Evolutionary conservation across 352 stramenopile species (phyloP).

Genomic region (Plasmopara viticola): DNA sequence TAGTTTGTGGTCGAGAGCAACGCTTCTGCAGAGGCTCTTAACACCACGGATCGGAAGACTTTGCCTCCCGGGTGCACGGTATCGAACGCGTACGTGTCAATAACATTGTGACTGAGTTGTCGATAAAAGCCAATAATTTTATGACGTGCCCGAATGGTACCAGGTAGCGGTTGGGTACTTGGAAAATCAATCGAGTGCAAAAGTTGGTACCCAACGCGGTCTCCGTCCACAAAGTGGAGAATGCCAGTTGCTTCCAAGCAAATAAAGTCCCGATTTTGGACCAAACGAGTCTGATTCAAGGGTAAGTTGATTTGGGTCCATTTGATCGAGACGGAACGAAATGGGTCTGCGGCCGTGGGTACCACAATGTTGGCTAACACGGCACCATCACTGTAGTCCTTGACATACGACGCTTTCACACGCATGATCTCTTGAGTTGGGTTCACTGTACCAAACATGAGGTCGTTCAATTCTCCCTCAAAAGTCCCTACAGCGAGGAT

Average conservation of each 20-base stretch:
- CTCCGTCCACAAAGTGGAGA: conserved; percentile 29
- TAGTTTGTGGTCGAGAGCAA: conserved; percentile 33
- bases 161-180: conserved; percentile 14
- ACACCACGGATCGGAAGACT: conserved; percentile 18
- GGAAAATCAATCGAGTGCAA: conserved; percentile 45
- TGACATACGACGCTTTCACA: conserved; percentile 43
- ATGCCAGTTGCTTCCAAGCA: conserved; percentile 46
- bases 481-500: conserved; percentile 42
- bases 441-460: conserved; percentile 52
- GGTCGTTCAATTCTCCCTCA: conserved; percentile 41
- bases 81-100: conserved; percentile 34
- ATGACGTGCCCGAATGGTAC: conserved; percentile 33
- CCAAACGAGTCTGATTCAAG: conserved; percentile 24
- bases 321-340: conserved; percentile 38
- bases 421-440: conserved; percentile 38
- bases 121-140: conserved; percentile 39
- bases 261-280: conserved; percentile 52
- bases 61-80: conserved; percentile 24
- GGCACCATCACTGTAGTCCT: conserved; percentile 35
- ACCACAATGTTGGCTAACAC: conserved; percentile 32
- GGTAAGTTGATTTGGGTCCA: conserved; percentile 37
- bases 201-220: conserved; percentile 48
- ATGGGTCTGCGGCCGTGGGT: conserved; percentile 27
- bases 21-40: conserved; percentile 20
- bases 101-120: conserved; percentile 21